Evolutionary conservation across 768 basidiomycete genomes (phyloP).

Genomic region (Leccinum rimulosum): DNA sequence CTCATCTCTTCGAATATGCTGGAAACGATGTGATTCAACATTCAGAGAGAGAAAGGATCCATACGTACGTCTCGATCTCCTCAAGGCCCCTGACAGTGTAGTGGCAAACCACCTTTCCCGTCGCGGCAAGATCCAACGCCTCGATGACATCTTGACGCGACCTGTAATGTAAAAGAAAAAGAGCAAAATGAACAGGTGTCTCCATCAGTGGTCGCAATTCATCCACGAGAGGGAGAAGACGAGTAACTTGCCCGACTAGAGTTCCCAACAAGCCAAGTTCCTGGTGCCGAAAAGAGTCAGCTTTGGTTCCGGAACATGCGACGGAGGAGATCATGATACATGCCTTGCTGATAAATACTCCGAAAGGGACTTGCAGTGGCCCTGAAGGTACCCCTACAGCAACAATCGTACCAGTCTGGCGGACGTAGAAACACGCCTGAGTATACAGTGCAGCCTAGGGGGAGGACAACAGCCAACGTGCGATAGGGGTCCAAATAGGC

Average conservation of each 20-base stretch:
- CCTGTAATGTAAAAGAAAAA: conserved; percentile 12
- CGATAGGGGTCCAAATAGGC: neutral
- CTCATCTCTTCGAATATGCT: conserved; percentile 24
- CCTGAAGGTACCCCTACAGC: conserved; percentile 39
- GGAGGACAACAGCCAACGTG: neutral
- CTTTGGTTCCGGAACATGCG: neutral
- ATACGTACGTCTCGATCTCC: conserved; percentile 27
- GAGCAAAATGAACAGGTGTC: neutral
- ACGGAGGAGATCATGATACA: neutral
- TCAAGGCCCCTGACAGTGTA: conserved; percentile 26
- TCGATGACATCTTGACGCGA: conserved; percentile 46
- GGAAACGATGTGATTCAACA: neutral
- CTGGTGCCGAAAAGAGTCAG: conserved; percentile 1
- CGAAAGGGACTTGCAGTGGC: conserved; percentile 29
- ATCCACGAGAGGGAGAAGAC: neutral
- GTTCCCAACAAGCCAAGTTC: conserved; percentile 25
- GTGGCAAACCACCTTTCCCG: conserved; percentile 39
- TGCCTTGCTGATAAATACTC: conserved; percentile 30
- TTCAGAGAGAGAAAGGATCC: neutral
- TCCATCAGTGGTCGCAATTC: neutral
- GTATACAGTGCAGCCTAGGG: conserved; percentile 37
- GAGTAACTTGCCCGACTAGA: conserved; percentile 16
- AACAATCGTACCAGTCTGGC: conserved; percentile 40
- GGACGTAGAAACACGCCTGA: conserved; percentile 45
- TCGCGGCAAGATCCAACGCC: conserved; percentile 42